Evolutionary conservation across 2,329 filamentous ascomycete genomes (phyloP).

Genomic region (Pseudogymnoascus destructans): DNA sequence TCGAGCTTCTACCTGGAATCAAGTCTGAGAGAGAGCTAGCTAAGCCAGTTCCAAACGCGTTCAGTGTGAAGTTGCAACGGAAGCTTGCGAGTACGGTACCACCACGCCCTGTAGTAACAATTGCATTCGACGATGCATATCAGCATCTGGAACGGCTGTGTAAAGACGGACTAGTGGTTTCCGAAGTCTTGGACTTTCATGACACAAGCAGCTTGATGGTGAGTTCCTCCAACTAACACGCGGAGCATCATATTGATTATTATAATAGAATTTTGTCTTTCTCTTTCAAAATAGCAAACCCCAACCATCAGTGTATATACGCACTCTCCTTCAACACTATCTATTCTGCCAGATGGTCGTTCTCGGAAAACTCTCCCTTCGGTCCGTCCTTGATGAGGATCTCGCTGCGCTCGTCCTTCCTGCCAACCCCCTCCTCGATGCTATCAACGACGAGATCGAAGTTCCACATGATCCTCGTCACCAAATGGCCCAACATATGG

Average conservation of each 20-base stretch:
- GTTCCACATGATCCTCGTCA: conserved; percentile 60
- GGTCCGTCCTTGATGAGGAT: conserved; percentile 69
- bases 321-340: conserved; percentile 64
- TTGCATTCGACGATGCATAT: conserved; percentile 60
- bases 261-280: conserved; percentile 54
- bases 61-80: conserved; percentile 84
- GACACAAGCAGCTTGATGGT: conserved; percentile 60
- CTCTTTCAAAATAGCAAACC: conserved; percentile 67
- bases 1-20: conserved; percentile 39
- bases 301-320: conserved; percentile 70
- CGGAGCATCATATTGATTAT: conserved; percentile 9
- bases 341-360: conserved; percentile 62
- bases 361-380: conserved; percentile 53
- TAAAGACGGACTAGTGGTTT: conserved; percentile 56
- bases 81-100: conserved; percentile 87
- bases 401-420: conserved; percentile 67
- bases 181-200: conserved; percentile 52
- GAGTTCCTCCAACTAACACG: conserved; percentile 22
- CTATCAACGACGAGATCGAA: conserved; percentile 64
- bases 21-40: conserved; percentile 48
- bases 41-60: conserved; percentile 58
- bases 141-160: conserved; percentile 57
- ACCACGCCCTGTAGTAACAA: conserved; percentile 73
- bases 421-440: conserved; percentile 55
- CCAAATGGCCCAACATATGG: conserved; percentile 60